A percentile compares a stretch with the other conserved stretches of the same genome.
phyloP scores from a whole-genome alignment of 306 rosid species.

The Delonix regia region DNA sequence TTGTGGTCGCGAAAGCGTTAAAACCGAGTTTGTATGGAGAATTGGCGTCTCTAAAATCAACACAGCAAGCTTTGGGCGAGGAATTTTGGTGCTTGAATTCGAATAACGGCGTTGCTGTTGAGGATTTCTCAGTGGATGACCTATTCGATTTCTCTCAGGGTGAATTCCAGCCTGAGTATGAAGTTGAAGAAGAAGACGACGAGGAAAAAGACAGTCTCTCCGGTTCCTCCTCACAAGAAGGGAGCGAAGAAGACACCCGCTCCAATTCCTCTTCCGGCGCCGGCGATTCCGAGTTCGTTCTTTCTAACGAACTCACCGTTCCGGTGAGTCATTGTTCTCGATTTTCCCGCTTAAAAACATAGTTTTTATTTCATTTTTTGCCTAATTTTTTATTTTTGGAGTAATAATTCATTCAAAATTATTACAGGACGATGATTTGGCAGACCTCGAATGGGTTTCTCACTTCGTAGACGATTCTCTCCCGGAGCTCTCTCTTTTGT shows the following conservation, averaged over 20 bases:
- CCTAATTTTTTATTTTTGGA: neutral
- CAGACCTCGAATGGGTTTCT: conserved; percentile 92
- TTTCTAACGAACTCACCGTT: conserved; percentile 63
- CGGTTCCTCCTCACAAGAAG: conserved; percentile 49
- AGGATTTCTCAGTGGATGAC: conserved; percentile 84
- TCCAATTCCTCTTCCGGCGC: conserved; percentile 49
- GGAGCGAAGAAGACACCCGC: conserved; percentile 41
- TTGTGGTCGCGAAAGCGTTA: conserved; percentile 67
- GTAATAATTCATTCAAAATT: neutral
- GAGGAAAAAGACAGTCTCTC: conserved; percentile 48
- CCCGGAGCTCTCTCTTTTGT: conserved; percentile 55
- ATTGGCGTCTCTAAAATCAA: conserved; percentile 42
- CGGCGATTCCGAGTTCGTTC: conserved; percentile 52
- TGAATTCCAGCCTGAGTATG: conserved; percentile 50
- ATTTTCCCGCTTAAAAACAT: neutral
- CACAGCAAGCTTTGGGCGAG: conserved; percentile 48
- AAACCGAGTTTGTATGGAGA: conserved; percentile 71
- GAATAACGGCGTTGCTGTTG: conserved; percentile 51
- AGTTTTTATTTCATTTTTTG: neutral
- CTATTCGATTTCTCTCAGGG: conserved; percentile 71
- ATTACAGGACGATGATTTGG: conserved; percentile 74
- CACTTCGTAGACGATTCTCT: conserved; percentile 84
- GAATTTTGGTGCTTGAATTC: conserved; percentile 47
- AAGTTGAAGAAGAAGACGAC: conserved; percentile 12
- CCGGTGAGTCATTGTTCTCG: conserved; percentile 57